Evolutionary conservation across 495 filamentous ascomycete species (phyloP).

Genomic region (Xylaria scruposa): DNA sequence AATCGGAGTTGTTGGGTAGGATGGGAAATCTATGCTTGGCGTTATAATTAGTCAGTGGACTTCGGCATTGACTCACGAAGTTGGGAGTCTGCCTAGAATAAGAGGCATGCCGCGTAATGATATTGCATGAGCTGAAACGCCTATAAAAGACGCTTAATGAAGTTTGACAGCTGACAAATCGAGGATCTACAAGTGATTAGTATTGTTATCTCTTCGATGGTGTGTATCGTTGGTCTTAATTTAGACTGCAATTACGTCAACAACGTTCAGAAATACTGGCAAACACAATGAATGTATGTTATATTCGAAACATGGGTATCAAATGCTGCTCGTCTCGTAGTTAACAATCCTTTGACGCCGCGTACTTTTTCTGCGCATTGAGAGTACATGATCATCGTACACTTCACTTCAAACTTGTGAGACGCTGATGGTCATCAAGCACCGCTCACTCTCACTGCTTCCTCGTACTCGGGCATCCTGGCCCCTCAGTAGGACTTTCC

Average conservation of each 20-base stretch:
- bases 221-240: background rate
- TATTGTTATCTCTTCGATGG: background rate
- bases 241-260: background rate
- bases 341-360: conserved; percentile 9
- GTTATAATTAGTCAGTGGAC: conserved; percentile 7
- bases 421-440: background rate
- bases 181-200: background rate
- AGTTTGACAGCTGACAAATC: conserved; percentile 20
- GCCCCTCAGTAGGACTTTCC: background rate
- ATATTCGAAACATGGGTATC: conserved; percentile 24
- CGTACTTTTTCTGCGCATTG: background rate
- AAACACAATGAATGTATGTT: background rate
- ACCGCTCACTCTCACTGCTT: background rate
- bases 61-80: background rate
- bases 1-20: conserved; percentile 13
- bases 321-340: conserved; percentile 13
- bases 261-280: background rate
- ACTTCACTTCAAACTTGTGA: background rate
- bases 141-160: background rate
- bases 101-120: background rate
- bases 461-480: background rate
- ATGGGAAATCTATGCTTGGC: conserved; percentile 19
- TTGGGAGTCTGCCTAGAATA: background rate
- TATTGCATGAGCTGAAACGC: conserved; percentile 22
- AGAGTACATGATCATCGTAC: background rate